Conservation (phyloP, 768 basidiomycete genomes). For the Amyloporia xantha region DNA sequence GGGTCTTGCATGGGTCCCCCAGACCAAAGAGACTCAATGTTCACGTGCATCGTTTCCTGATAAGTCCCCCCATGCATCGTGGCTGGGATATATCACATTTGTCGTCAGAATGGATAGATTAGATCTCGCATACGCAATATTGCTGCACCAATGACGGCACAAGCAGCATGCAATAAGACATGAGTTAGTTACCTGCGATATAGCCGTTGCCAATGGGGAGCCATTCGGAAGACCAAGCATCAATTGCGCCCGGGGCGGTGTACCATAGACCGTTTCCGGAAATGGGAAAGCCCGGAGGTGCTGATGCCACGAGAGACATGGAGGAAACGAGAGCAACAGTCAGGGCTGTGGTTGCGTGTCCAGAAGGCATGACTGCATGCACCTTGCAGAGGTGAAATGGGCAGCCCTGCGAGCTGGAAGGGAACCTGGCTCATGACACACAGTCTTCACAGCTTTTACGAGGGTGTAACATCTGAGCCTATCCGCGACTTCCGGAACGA, state of each 20-base stretch:
- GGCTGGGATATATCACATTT: conserved; percentile 30
- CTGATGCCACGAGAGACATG: conserved; percentile 8
- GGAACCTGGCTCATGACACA: neutral
- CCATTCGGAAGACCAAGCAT: conserved; percentile 50
- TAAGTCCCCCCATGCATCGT: conserved; percentile 58
- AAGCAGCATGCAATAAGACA: no score
- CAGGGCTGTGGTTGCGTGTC: neutral
- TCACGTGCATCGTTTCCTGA: conserved; percentile 58
- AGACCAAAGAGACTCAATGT: conserved; percentile 73
- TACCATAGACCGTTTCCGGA: conserved; percentile 80
- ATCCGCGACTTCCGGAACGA: no score
- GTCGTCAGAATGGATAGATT: neutral
- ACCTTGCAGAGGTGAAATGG: neutral
- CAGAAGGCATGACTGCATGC: neutral
- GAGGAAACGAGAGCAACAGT: conserved; percentile 3
- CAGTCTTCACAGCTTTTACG: neutral
- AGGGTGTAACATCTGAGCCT: no score
- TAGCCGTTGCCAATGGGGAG: conserved; percentile 74
- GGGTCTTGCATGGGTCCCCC: conserved; percentile 66
- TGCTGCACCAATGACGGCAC: no score
- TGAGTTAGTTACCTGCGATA: conserved; percentile 55
- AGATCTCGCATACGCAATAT: neutral
- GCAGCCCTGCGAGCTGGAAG: neutral
- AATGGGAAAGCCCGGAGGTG: conserved; percentile 47
- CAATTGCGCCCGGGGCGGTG: conserved; percentile 33